Evolutionary conservation across 257 asterid genomes (phyloP).

Genomic region (Jacaranda copaia): DNA sequence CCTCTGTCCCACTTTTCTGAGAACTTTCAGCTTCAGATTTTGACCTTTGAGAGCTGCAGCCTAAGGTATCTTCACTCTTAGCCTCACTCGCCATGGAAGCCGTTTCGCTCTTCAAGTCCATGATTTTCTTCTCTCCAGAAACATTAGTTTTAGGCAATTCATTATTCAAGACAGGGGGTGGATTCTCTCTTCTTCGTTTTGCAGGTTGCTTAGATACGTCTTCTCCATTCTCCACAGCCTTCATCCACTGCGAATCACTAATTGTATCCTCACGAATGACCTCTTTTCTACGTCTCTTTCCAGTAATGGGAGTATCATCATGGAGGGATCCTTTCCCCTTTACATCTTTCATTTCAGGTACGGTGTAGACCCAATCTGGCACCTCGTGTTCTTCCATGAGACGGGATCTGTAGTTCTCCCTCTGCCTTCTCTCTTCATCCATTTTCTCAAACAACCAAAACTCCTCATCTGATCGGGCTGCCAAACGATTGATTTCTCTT

Average conservation of each 20-base stretch:
- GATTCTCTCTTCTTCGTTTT: conserved; percentile 56
- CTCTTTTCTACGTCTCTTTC: conserved; percentile 88
- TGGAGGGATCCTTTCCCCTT: conserved; percentile 65
- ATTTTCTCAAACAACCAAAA: conserved; percentile 94
- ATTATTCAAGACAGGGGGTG: conserved; percentile 34
- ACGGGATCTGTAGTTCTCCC: conserved; percentile 85
- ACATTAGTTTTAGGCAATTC: conserved; percentile 42
- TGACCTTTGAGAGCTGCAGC: conserved; percentile 48
- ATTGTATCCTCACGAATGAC: conserved; percentile 74
- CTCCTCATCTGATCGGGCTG: conserved; percentile 96
- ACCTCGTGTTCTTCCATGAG: conserved; percentile 96
- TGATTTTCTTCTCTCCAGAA: conserved; percentile 47
- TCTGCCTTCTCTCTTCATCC: conserved; percentile 93
- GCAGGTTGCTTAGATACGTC: conserved; percentile 50
- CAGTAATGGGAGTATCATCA: conserved; percentile 64
- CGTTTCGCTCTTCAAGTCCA: conserved; percentile 50
- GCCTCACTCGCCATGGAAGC: conserved; percentile 57
- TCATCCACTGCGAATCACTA: conserved; percentile 72
- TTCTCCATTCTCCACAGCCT: conserved; percentile 75
- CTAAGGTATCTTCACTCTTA: conserved; percentile 57
- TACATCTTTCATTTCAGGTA: conserved; percentile 57
- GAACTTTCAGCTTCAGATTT: conserved; percentile 63
- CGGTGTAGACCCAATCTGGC: conserved; percentile 90
- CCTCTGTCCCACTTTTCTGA: conserved; percentile 45
- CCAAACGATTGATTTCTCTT: conserved; percentile 94